These are phyloP conservation scores for Trichosporon sp. DNA, from an alignment of 1,284 basidiomycete genomes.

Conservation along the genomic window DNA sequence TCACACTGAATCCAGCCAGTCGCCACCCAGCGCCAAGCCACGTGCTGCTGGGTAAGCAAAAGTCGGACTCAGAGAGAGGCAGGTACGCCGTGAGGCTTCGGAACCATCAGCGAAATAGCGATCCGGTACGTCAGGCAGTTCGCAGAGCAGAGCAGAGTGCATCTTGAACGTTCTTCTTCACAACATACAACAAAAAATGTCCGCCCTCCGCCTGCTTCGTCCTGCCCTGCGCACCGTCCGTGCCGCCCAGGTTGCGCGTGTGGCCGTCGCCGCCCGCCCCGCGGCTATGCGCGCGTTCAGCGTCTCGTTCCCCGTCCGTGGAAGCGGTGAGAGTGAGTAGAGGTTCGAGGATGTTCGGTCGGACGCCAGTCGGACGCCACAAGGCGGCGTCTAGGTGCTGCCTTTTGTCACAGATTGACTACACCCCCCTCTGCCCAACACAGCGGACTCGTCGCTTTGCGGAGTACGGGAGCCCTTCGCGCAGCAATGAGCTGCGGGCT, in stretches of 20 bases:
- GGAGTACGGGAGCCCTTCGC: too few species aligned
- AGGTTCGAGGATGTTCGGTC: background rate
- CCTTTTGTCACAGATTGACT: background rate
- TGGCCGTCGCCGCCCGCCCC: conserved; percentile 9
- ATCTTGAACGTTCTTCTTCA: background rate
- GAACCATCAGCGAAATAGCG: too few species aligned
- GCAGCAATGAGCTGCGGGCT: too few species aligned
- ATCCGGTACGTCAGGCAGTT: background rate
- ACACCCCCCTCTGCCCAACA: background rate
- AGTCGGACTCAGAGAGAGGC: background rate
- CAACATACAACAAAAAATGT: conserved; percentile 6
- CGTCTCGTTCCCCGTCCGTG: conserved; percentile 29
- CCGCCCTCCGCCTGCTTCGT: conserved; percentile 25
- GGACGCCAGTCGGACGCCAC: background rate
- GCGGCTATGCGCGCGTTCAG: conserved; percentile 28
- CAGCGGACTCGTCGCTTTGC: too few species aligned
- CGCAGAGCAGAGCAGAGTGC: too few species aligned
- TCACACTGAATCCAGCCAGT: too few species aligned
- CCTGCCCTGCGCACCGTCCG: conserved; percentile 25
- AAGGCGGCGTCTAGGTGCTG: background rate
- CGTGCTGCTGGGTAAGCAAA: background rate
- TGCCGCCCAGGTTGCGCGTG: conserved; percentile 10
- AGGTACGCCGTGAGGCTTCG: background rate
- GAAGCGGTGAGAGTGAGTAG: conserved; percentile 44
- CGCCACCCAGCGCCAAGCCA: conserved; percentile 1